A percentile compares a stretch with the other conserved stretches of the same genome.
phyloP scores from a whole-genome alignment of 2,329 filamentous ascomycete genomes.

The Volutella citrinella region DNA sequence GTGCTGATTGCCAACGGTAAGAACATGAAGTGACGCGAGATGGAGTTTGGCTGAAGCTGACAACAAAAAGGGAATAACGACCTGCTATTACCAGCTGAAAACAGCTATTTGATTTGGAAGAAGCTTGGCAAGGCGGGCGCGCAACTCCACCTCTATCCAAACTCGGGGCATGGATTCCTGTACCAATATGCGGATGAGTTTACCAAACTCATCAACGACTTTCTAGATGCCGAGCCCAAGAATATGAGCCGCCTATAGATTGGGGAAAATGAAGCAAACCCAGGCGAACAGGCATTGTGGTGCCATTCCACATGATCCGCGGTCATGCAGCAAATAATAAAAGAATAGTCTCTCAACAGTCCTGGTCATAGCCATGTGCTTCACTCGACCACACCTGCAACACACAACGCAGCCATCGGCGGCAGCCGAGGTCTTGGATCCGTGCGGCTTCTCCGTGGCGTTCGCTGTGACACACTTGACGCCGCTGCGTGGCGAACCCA shows the following conservation, averaged over 20 bases:
- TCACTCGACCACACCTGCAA: neutral
- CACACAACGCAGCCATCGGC: neutral
- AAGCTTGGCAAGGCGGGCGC: slow-evolving; percentile 29
- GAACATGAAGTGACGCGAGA: slow-evolving; percentile 5
- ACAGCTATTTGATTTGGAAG: slow-evolving; percentile 37
- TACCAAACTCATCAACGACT: slow-evolving; percentile 30
- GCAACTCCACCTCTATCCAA: slow-evolving; percentile 32
- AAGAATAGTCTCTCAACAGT: no score
- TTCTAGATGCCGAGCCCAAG: slow-evolving; percentile 20
- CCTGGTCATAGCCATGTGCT: neutral
- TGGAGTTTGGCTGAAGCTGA: neutral
- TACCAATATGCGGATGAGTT: slow-evolving; percentile 33
- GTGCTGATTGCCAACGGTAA: slow-evolving; percentile 38
- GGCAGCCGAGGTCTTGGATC: neutral
- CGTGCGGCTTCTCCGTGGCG: neutral
- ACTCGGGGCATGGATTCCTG: slow-evolving; percentile 35
- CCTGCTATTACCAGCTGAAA: slow-evolving; percentile 33
- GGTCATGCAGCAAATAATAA: neutral
- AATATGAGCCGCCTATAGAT: slow-evolving; percentile 16
- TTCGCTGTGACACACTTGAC: neutral
- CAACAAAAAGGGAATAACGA: slow-evolving; percentile 30
- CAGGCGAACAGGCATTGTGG: neutral
- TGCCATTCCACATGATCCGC: neutral
- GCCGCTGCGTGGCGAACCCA: slow-evolving; percentile 1
- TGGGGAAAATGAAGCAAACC: neutral